Base-by-base conservation (phyloP, 228 moss, liverwort and hornwort species). In the Sphagnum fallax region DNA sequence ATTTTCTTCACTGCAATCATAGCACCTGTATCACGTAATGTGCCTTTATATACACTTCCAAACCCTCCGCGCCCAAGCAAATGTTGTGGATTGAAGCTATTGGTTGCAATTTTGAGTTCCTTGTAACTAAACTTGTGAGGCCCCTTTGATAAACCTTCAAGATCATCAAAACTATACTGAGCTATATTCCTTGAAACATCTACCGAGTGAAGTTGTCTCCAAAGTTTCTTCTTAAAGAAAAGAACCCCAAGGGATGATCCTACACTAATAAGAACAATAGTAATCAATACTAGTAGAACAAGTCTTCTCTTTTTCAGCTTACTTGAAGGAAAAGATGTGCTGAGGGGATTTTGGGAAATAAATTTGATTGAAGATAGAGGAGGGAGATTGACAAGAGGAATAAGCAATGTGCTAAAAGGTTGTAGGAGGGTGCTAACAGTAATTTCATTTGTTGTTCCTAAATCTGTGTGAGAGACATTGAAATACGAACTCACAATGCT, bases 351-450 rank as follows among this genome's bases (percentile, higher is more conserved):
- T 66, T 76, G 10, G 15, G 48, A 18, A 16, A 52, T 76, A 50
- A 47, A 71, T 52, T 57, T 60, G 62, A 60, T 73, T 12, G 65
- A 64, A 10, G 14, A 66, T 52, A 72, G 63, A 5, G 69, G 74
- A 6, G 71, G 10, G 8, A 78, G 90, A 71, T 50, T 60, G 15
- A 69, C 61, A 64, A 88, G 74, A 52, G 94, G 94, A 16, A 94
- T 60, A 51, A 95, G 75, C 16, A 92, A 73, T 9, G 90, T 90
- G 18, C 76, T 67, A 62, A 79, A 71, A 16, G 71, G 51, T 0
- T 0, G 4, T 10, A 89, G n/a, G 4, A 0, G 4, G 10, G 73
- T 61, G 6, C 64, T 32, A 32, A 32, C 63, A 18, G 64, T 74
- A 14, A 65, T 1, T 32, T 49, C 52, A 61, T 91, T 94, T 5